These are phyloP conservation scores for Leptographium flavum DNA, from an alignment of 2,329 filamentous ascomycete genomes.

Conservation along the genomic window DNA sequence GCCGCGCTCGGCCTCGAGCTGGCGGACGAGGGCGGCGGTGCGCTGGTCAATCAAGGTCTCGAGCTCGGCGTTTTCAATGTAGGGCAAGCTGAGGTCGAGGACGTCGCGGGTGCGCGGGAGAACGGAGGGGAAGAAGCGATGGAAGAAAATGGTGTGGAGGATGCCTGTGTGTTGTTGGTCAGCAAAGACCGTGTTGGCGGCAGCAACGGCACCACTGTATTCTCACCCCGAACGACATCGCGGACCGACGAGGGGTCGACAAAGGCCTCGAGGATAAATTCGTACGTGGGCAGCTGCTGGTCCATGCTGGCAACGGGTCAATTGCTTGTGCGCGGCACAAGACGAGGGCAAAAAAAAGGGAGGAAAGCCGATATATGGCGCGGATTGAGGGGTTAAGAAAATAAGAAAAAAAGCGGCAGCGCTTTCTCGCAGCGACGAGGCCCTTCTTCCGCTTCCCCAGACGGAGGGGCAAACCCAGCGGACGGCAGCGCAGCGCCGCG, in stretches of 20 bases:
- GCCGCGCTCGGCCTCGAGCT: constrained; percentile 45
- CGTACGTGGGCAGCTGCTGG: constrained; percentile 39
- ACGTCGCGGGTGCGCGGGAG: constrained; percentile 74
- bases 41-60: constrained; percentile 89
- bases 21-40: constrained; percentile 62
- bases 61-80: constrained; percentile 79
- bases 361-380: not conserved
- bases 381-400: too few species aligned
- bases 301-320: constrained; percentile 9
- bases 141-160: constrained; percentile 96
- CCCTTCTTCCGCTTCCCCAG: not conserved
- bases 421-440: not conserved
- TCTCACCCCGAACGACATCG: constrained; percentile 77
- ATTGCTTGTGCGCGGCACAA: too few species aligned
- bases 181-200: constrained; percentile 4
- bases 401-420: too few species aligned
- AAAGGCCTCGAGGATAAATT: constrained; percentile 89
- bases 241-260: constrained; percentile 80
- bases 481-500: too few species aligned
- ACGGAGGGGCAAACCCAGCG: not conserved
- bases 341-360: not conserved
- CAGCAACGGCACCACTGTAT: not conserved
- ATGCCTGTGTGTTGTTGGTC: constrained; percentile 43
- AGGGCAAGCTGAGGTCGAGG: constrained; percentile 78
- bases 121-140: constrained; percentile 87